phyloP scores from a whole-genome alignment of 164 flowering plant species.

The Liriodendron chinense region DNA sequence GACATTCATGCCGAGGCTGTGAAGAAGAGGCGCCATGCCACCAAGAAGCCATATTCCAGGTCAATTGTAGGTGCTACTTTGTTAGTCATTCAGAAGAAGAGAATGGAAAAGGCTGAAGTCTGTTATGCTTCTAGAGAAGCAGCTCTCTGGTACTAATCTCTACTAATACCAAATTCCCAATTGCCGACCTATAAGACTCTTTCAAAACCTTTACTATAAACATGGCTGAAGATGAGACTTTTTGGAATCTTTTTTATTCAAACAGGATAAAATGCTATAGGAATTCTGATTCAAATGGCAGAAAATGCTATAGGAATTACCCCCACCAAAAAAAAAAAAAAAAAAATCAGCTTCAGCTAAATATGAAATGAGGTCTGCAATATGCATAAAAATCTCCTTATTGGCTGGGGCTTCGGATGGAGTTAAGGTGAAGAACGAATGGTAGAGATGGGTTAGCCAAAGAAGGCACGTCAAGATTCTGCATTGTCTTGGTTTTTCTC shows the following conservation, averaged over 20 bases:
- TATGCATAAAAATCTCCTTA: too few relatives aligned
- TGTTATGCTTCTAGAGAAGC: slow-evolving; percentile 54
- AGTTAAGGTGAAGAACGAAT: too few relatives aligned
- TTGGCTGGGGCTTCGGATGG: too few relatives aligned
- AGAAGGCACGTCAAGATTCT: too few relatives aligned
- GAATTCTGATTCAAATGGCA: neutral
- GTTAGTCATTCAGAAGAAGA: slow-evolving; percentile 49
- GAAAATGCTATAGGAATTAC: neutral
- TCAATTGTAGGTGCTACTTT: slow-evolving; percentile 51
- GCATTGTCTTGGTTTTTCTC: too few relatives aligned
- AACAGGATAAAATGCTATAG: too few relatives aligned
- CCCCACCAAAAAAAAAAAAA: neutral
- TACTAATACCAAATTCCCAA: neutral
- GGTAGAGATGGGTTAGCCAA: too few relatives aligned
- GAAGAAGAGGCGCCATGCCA: slow-evolving; percentile 45
- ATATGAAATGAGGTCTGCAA: too few relatives aligned
- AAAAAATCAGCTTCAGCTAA: too few relatives aligned
- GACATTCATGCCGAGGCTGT: slow-evolving; percentile 46
- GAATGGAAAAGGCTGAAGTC: slow-evolving; percentile 49
- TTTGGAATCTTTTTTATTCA: neutral
- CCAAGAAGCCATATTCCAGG: slow-evolving; percentile 50
- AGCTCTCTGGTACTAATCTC: slow-evolving; percentile 38
- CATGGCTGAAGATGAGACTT: neutral
- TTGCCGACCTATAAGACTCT: neutral
- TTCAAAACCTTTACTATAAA: neutral